These are phyloP conservation scores for Obba rivulosa DNA, from an alignment of 768 basidiomycete genomes.

Conservation along the genomic window DNA sequence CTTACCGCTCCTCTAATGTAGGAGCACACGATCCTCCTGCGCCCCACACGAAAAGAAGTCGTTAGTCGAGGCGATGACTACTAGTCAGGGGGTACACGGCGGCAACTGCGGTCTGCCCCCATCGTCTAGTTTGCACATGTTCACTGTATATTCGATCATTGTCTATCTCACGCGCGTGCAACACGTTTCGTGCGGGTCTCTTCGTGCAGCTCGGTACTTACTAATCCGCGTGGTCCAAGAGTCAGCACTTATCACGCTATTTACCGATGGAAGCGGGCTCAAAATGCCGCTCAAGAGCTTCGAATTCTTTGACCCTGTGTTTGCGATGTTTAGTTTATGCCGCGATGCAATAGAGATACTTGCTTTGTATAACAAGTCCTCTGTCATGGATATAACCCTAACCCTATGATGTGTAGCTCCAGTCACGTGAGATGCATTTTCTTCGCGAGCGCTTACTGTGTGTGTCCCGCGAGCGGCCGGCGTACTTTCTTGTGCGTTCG, in stretches of 20 bases:
- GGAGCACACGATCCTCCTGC: conserved; percentile 84
- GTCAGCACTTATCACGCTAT: no score
- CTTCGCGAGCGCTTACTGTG: not conserved
- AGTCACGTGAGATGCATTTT: not conserved
- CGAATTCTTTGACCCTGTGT: no score
- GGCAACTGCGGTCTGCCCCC: not conserved
- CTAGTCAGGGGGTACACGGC: conserved; percentile 25
- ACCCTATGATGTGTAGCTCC: not conserved
- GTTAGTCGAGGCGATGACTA: conserved; percentile 85
- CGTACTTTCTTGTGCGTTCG: not conserved
- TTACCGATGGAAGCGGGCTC: no score
- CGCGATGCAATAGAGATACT: no score
- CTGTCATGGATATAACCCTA: not conserved
- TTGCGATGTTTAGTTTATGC: no score
- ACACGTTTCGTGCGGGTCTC: not conserved
- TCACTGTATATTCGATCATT: not conserved
- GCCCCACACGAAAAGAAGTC: conserved; percentile 81
- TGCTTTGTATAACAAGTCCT: no score
- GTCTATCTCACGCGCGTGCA: not conserved
- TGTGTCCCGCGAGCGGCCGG: not conserved
- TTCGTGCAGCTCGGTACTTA: no score
- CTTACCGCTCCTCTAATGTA: conserved; percentile 23
- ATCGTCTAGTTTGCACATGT: not conserved
- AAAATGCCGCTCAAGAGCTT: no score
- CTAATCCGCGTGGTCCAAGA: no score